Conservation (phyloP, 805 yeast genomes). For the Candida dajiaensis region DNA sequence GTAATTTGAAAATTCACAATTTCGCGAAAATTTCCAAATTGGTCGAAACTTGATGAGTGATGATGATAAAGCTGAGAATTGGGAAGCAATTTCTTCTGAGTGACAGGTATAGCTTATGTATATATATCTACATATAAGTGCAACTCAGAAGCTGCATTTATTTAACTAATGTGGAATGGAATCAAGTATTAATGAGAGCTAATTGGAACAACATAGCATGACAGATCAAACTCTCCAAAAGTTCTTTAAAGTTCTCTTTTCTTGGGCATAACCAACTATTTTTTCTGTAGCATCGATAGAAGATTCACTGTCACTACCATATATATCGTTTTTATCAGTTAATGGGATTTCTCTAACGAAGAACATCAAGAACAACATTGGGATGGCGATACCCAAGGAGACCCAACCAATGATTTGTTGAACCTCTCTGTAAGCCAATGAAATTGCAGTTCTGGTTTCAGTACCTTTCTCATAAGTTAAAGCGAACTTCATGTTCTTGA, state of each 20-base stretch:
- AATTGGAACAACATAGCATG: neutral
- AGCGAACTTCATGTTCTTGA: slow-evolving; percentile 21
- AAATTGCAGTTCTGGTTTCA: slow-evolving; percentile 23
- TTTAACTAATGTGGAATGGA: neutral
- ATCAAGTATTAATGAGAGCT: neutral
- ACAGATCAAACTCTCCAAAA: neutral
- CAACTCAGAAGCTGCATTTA: no score
- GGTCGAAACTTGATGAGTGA: neutral
- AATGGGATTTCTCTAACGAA: slow-evolving; percentile 23
- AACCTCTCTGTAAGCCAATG: slow-evolving; percentile 27
- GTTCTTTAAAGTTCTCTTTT: neutral
- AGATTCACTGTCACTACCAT: slow-evolving; percentile 13
- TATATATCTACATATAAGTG: no score
- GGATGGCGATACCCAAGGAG: slow-evolving; percentile 24
- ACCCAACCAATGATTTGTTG: slow-evolving; percentile 26
- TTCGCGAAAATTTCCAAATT: neutral
- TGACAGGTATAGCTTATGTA: no score
- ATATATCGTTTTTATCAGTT: slow-evolving; percentile 19
- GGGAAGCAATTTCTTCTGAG: no score
- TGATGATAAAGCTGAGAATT: neutral
- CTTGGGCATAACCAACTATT: neutral
- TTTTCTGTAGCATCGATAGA: neutral
- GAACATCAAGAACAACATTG: slow-evolving; percentile 25
- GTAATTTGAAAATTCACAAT: neutral
- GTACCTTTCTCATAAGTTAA: slow-evolving; percentile 23